Conservation (phyloP, 129 eudicot genomes). For the Arctium lappa region DNA sequence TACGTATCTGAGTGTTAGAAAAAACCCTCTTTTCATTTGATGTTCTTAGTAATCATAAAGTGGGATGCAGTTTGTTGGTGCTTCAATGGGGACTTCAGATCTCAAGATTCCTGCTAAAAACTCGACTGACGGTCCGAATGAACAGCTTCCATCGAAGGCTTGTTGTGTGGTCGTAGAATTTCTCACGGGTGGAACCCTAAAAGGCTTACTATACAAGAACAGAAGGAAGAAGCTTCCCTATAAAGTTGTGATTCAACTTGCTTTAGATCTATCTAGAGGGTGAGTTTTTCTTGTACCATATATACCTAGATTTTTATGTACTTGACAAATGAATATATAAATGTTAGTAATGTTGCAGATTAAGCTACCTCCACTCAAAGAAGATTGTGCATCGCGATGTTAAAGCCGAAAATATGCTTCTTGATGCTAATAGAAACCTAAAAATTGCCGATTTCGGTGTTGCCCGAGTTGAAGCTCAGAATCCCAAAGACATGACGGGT, state of each 20-base stretch:
- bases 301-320: neutral
- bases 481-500: conserved; percentile 92
- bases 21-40: neutral
- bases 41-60: neutral
- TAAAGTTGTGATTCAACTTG: conserved; percentile 77
- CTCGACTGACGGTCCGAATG: conserved; percentile 43
- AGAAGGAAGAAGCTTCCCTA: conserved; percentile 80
- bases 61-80: conserved; percentile 82
- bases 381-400: conserved; percentile 97
- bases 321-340: neutral
- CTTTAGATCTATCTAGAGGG: conserved; percentile 89
- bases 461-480: conserved; percentile 92
- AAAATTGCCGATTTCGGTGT: conserved; percentile 96
- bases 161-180: conserved; percentile 91
- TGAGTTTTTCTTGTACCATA: conserved; percentile 20
- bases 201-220: conserved; percentile 55
- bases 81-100: conserved; percentile 94
- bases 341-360: conserved; percentile 38
- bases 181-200: conserved; percentile 75
- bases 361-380: conserved; percentile 78
- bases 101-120: conserved; percentile 68
- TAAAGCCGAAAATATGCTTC: conserved; percentile 86
- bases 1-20: neutral
- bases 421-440: conserved; percentile 51
- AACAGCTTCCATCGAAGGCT: conserved; percentile 69